A percentile compares a stretch with the other conserved stretches of the same genome.
Evolutionary conservation across 768 basidiomycete species (phyloP).

Genomic region (Mycena olivaceomarginata): DNA sequence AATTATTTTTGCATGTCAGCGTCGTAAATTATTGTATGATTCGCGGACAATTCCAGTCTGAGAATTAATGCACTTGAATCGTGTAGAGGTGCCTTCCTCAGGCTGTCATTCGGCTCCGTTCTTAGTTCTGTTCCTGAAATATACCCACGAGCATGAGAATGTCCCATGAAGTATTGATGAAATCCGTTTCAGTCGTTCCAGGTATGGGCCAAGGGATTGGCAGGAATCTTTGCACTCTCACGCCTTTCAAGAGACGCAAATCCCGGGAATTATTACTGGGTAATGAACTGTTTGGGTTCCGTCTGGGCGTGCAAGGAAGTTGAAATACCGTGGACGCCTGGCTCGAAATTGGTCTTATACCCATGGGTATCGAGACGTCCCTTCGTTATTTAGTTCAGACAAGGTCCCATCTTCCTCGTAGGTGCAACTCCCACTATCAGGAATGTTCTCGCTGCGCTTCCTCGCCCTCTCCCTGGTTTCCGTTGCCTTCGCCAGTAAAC

Average conservation of each 20-base stretch:
- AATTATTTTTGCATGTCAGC: too few species aligned
- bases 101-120: too few species aligned
- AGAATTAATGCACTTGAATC: too few species aligned
- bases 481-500: conserved; percentile 8
- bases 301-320: too few species aligned
- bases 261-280: background rate
- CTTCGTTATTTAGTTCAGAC: background rate
- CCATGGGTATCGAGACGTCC: background rate
- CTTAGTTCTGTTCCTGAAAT: too few species aligned
- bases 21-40: too few species aligned
- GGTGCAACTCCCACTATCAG: background rate
- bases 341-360: background rate
- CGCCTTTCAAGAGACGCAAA: background rate
- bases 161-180: too few species aligned
- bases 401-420: too few species aligned
- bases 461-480: conserved; percentile 22
- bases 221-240: background rate
- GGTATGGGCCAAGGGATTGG: conserved; percentile 7
- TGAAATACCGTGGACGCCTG: background rate
- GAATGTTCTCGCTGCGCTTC: conserved; percentile 1
- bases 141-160: too few species aligned
- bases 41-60: too few species aligned
- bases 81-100: too few species aligned
- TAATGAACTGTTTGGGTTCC: background rate
- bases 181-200: background rate